These are phyloP conservation scores for Lentinula novae-zelandiae DNA, from an alignment of 1,284 basidiomycete species.

Conservation along the genomic window DNA sequence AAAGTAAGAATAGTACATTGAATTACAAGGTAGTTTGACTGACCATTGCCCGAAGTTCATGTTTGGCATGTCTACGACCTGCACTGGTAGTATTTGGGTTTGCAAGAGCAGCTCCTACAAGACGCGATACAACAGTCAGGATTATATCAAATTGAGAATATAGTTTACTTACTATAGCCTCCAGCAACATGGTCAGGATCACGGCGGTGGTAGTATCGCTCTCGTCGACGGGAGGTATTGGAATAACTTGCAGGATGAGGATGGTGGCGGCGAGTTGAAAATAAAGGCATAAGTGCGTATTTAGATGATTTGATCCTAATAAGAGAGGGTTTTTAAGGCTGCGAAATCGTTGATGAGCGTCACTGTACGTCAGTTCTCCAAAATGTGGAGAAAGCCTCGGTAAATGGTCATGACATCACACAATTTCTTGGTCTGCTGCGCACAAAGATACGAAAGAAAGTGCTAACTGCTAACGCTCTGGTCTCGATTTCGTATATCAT, in stretches of 20 bases:
- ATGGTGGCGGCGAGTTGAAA: constrained; percentile 17
- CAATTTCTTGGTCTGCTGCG: too few species aligned
- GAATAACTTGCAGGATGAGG: constrained; percentile 9
- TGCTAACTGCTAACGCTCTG: too few species aligned
- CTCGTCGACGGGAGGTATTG: constrained; percentile 19
- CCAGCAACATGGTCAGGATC: constrained; percentile 44
- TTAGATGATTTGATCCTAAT: background rate
- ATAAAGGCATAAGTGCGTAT: constrained; percentile 24
- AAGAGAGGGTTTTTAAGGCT: background rate
- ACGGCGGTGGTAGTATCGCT: constrained; percentile 31
- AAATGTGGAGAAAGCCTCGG: background rate
- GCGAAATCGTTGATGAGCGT: background rate
- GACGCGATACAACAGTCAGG: background rate
- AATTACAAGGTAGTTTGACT: constrained; percentile 13
- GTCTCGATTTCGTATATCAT: too few species aligned
- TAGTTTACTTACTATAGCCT: constrained; percentile 39
- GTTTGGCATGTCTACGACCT: constrained; percentile 43
- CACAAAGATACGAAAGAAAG: too few species aligned
- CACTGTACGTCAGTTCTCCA: background rate
- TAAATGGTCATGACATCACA: too few species aligned
- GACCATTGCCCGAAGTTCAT: constrained; percentile 44
- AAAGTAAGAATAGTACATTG: background rate
- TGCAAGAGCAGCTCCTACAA: constrained; percentile 41
- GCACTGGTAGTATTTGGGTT: constrained; percentile 45
- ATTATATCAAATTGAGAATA: background rate